Conservation (phyloP, 2,329 filamentous ascomycete species). For the Claviceps sp. region DNA sequence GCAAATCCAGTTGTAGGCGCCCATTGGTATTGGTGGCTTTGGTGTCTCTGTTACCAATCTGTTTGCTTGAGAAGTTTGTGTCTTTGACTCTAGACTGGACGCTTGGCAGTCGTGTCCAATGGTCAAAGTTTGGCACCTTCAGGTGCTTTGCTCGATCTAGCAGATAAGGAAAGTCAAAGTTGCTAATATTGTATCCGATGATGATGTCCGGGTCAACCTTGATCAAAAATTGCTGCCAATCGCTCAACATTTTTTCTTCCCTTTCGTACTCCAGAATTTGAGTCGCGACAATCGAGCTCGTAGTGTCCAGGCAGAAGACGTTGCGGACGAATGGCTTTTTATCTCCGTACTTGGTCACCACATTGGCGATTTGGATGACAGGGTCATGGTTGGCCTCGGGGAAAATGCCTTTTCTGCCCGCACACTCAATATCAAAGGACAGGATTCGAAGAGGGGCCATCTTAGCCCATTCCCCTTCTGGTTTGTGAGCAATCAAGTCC, state of each 20-base stretch:
- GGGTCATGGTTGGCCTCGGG: conserved; percentile 85
- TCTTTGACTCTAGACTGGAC: conserved; percentile 60
- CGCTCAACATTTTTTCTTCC: conserved; percentile 81
- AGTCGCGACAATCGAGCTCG: conserved; percentile 87
- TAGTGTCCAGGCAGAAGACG: conserved; percentile 88
- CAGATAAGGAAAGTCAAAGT: conserved; percentile 97
- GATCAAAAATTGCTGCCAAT: conserved; percentile 82
- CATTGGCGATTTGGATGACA: conserved; percentile 95
- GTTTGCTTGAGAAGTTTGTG: conserved; percentile 89
- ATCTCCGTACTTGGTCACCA: conserved; percentile 90
- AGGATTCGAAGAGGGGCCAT: conserved; percentile 88
- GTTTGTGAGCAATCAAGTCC: conserved; percentile 74
- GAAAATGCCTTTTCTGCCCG: conserved; percentile 93
- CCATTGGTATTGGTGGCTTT: conserved; percentile 93
- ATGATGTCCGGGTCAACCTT: conserved; percentile 93
- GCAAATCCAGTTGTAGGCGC: conserved; percentile 77
- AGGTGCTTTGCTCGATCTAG: conserved; percentile 77
- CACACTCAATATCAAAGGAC: conserved; percentile 98
- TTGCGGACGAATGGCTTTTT: conserved; percentile 92
- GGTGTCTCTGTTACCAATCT: conserved; percentile 92
- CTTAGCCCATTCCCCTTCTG: conserved; percentile 92
- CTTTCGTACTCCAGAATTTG: conserved; percentile 73
- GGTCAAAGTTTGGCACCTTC: conserved; percentile 68
- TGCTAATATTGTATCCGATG: conserved; percentile 96
- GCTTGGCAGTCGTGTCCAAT: conserved; percentile 69